Evolutionary conservation across 1,284 basidiomycete species (phyloP).

Genomic region (Apiotrichum gracile): DNA sequence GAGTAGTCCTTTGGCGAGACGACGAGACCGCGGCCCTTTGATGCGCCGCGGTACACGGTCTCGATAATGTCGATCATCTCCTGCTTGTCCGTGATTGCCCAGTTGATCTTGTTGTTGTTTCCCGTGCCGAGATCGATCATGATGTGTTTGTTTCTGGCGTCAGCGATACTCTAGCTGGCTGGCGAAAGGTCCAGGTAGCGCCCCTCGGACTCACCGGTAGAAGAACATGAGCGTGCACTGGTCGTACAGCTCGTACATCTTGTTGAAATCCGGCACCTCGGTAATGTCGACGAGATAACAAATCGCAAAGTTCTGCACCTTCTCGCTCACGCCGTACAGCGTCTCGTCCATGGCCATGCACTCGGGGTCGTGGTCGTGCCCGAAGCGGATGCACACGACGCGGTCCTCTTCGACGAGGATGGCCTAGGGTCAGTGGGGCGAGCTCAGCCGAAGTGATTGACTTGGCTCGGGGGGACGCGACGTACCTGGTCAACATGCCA

Average conservation of each 20-base stretch:
- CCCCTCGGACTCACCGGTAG: conserved; percentile 66
- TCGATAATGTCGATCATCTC: conserved; percentile 98
- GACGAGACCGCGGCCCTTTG: conserved; percentile 95
- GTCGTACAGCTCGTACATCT: conserved; percentile 72
- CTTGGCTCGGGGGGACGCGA: background rate
- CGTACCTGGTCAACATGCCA: conserved; percentile 81
- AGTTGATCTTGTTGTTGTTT: conserved; percentile 99
- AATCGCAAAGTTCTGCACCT: conserved; percentile 97
- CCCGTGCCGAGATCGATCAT: conserved; percentile 99
- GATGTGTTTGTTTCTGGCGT: conserved; percentile 88
- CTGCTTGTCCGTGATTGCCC: conserved; percentile 96
- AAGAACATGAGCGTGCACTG: conserved; percentile 97
- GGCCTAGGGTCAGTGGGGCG: conserved; percentile 53
- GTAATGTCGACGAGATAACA: conserved; percentile 95
- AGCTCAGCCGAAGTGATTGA: background rate
- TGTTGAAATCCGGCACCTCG: conserved; percentile 97
- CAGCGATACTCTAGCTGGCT: no score
- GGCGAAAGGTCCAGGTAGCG: no score
- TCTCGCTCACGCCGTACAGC: conserved; percentile 83
- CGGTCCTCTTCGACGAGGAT: conserved; percentile 97
- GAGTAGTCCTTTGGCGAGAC: conserved; percentile 66
- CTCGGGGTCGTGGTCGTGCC: conserved; percentile 87
- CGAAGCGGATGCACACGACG: conserved; percentile 90
- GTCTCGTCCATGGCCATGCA: conserved; percentile 99
- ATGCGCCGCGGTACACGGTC: conserved; percentile 95